A percentile compares a stretch with the other conserved stretches of the same genome.
Conservation (phyloP, 2,329 filamentous ascomycete genomes). For the Penicillium brasilianum region DNA sequence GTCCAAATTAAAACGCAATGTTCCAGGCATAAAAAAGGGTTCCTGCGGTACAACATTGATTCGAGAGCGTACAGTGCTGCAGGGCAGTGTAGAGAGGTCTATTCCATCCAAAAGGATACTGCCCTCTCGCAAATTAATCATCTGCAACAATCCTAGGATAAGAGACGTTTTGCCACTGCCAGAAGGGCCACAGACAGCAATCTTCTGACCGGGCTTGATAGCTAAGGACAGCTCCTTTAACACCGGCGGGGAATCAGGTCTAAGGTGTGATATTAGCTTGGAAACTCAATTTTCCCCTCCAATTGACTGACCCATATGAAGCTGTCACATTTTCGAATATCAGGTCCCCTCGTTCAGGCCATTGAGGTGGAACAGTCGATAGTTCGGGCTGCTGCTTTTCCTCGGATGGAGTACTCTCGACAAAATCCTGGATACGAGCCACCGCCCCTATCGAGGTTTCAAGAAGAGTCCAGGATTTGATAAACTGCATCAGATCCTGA, state of each 20-base stretch:
- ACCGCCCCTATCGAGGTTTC: constrained; percentile 42
- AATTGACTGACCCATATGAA: constrained; percentile 10
- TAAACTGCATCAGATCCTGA: constrained; percentile 45
- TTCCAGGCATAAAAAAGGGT: constrained; percentile 30
- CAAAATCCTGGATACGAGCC: constrained; percentile 55
- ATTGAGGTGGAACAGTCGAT: constrained; percentile 11
- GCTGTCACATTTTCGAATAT: constrained; percentile 22
- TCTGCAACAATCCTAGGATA: constrained; percentile 29
- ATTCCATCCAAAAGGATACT: constrained; percentile 32
- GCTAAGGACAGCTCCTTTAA: constrained; percentile 33
- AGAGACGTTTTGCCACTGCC: constrained; percentile 32
- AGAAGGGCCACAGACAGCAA: constrained; percentile 38
- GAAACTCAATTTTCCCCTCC: neutral
- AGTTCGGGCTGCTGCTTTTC: neutral
- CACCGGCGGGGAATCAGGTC: constrained; percentile 17
- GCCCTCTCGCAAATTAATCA: constrained; percentile 35
- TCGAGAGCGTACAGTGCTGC: constrained; percentile 22
- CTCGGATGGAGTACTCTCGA: constrained; percentile 40
- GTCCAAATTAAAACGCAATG: constrained; percentile 38
- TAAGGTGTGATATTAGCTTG: neutral
- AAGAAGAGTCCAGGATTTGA: constrained; percentile 29
- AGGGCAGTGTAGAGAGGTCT: constrained; percentile 24
- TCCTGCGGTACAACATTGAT: constrained; percentile 37
- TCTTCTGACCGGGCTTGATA: constrained; percentile 35
- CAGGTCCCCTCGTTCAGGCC: constrained; percentile 30